Percentiles rank a stretch among this genome's conserved stretches.
Evolutionary conservation across 495 filamentous ascomycete species (phyloP).

Genomic region (Penicillium flavigenum): DNA sequence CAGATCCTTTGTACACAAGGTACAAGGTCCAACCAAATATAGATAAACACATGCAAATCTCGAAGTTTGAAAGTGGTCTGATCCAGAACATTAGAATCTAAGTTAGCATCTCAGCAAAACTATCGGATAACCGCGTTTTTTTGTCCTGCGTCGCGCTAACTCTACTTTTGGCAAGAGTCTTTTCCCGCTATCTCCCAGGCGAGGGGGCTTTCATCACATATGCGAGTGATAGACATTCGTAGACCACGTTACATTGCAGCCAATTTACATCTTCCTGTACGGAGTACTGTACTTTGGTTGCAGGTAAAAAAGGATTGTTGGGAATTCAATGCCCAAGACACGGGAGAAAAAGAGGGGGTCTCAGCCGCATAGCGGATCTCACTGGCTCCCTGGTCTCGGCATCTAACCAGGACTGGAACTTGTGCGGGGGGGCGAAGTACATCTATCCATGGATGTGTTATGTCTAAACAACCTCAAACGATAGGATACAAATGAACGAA

Average conservation of each 20-base stretch:
- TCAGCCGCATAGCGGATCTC: conserved; percentile 5
- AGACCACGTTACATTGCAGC: conserved; percentile 2
- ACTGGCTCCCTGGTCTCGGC: neutral
- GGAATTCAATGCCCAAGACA: neutral
- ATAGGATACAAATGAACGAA: neutral
- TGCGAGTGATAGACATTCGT: neutral
- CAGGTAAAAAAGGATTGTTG: neutral
- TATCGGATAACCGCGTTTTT: neutral
- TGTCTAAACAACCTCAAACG: neutral
- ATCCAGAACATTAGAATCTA: neutral
- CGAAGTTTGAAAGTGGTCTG: neutral
- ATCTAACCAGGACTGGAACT: neutral
- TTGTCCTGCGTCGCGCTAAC: neutral
- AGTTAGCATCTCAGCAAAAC: neutral
- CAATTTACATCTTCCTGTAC: neutral
- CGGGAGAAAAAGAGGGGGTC: neutral
- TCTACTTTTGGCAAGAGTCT: neutral
- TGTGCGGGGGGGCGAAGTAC: neutral
- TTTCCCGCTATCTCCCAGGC: no score
- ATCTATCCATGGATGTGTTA: neutral
- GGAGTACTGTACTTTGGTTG: neutral
- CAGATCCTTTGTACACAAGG: neutral
- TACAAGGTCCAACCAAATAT: neutral
- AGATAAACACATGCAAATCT: neutral
- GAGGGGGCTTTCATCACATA: neutral